Evolutionary conservation across 176 grass and related monocot species (phyloP).

Genomic region (Alloteropsis semialata): DNA sequence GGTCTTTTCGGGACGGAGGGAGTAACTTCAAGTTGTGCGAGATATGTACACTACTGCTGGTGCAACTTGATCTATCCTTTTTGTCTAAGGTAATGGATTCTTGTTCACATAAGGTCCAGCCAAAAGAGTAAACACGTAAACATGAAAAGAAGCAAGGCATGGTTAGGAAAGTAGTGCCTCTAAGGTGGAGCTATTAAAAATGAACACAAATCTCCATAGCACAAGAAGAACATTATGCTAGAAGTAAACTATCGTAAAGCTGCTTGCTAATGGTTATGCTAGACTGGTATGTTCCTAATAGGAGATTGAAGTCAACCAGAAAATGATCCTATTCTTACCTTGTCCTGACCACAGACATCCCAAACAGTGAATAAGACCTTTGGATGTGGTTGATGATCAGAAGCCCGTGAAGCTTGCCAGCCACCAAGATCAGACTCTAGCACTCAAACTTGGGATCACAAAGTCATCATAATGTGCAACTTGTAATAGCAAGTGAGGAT

Average conservation of each 20-base stretch:
- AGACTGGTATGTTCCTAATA: not conserved
- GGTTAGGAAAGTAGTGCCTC: slow-evolving; percentile 74
- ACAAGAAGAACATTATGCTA: not conserved
- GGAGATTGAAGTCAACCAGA: not conserved
- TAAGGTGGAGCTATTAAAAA: slow-evolving; percentile 66
- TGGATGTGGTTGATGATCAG: slow-evolving; percentile 53
- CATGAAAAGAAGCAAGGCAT: not conserved
- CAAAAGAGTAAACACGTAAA: no score
- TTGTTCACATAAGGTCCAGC: no score
- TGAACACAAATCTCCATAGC: not conserved
- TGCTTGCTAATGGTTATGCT: not conserved
- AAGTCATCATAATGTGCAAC: slow-evolving; percentile 82
- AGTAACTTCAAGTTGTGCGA: no score
- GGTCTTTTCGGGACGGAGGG: no score
- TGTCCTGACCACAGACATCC: slow-evolving; percentile 66
- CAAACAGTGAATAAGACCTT: slow-evolving; percentile 58
- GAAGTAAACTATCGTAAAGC: not conserved
- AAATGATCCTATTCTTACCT: slow-evolving; percentile 20
- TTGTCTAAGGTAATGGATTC: no score
- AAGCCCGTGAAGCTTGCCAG: slow-evolving; percentile 53
- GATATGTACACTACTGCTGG: no score
- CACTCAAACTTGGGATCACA: slow-evolving; percentile 74
- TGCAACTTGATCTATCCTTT: no score
- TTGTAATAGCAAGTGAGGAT: slow-evolving; percentile 21
- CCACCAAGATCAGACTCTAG: slow-evolving; percentile 57